A percentile compares a stretch with the other conserved stretches of the same genome.
Conservation (phyloP, 78 protist species). For the Dictyostelium capitatum region DNA sequence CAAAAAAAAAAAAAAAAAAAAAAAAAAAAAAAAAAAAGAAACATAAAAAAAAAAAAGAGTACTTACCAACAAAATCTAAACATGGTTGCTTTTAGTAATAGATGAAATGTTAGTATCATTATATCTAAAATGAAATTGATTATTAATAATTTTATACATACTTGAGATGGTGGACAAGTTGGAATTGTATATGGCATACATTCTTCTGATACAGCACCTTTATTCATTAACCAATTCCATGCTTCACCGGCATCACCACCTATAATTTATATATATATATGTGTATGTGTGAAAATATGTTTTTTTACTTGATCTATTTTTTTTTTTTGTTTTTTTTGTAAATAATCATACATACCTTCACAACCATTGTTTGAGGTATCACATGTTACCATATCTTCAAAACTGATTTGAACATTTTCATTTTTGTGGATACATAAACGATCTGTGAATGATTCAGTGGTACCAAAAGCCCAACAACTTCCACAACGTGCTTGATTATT, state of each 20-base stretch:
- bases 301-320: slow-evolving; percentile 29
- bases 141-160: no score
- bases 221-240: slow-evolving; percentile 10
- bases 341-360: no score
- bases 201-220: slow-evolving; percentile 28
- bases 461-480: slow-evolving; percentile 51
- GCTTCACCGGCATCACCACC: slow-evolving; percentile 33
- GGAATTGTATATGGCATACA: slow-evolving; percentile 35
- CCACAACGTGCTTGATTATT: slow-evolving; percentile 75
- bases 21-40: no score
- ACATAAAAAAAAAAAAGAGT: no score
- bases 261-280: no score
- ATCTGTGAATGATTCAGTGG: slow-evolving; percentile 37
- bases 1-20: no score
- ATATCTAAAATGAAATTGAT: no score
- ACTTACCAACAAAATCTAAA: slow-evolving; percentile 15
- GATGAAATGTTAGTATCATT: no score
- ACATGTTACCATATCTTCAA: slow-evolving; percentile 62
- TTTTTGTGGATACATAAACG: slow-evolving; percentile 62
- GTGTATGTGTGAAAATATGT: slow-evolving; percentile 48
- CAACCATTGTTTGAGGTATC: slow-evolving; percentile 40
- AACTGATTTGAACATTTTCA: slow-evolving; percentile 23
- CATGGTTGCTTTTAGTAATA: slow-evolving; percentile 35
- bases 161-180: slow-evolving; percentile 78
- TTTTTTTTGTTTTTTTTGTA: no score